These are phyloP conservation scores for Diatrype stigma DNA, from an alignment of 2,329 filamentous ascomycete genomes.

Conservation along the genomic window DNA sequence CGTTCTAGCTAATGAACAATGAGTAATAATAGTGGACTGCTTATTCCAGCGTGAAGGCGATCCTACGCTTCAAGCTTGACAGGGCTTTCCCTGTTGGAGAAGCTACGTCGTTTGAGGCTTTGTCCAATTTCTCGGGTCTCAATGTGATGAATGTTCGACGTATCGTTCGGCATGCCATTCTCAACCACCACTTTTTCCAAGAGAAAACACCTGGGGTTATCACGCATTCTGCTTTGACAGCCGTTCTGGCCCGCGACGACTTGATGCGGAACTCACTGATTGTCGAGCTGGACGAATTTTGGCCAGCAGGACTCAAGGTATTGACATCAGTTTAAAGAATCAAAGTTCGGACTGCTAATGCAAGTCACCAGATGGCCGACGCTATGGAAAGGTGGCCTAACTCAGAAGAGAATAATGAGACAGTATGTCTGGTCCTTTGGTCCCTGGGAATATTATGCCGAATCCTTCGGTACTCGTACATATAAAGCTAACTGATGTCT, in stretches of 20 bases:
- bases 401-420: slow-evolving; percentile 20
- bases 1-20: background rate
- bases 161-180: slow-evolving; percentile 25
- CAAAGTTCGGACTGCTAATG: background rate
- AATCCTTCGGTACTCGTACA: no score
- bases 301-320: slow-evolving; percentile 15
- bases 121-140: slow-evolving; percentile 12
- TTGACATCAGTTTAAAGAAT: background rate
- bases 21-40: slow-evolving; percentile 12
- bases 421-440: slow-evolving; percentile 4
- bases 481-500: background rate
- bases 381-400: slow-evolving; percentile 23
- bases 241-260: slow-evolving; percentile 12
- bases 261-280: slow-evolving; percentile 14
- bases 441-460: no score
- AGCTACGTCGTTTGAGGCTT: slow-evolving; percentile 11
- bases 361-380: slow-evolving; percentile 12
- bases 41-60: slow-evolving; percentile 13
- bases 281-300: slow-evolving; percentile 20
- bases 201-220: slow-evolving; percentile 24
- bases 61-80: slow-evolving; percentile 15
- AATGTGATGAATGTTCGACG: slow-evolving; percentile 14
- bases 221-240: slow-evolving; percentile 21
- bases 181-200: slow-evolving; percentile 27
- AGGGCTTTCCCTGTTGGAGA: slow-evolving; percentile 12